phyloP scores from a whole-genome alignment of 371 early-diverging fungal genomes.

The Lichtheimia ramosa region DNA sequence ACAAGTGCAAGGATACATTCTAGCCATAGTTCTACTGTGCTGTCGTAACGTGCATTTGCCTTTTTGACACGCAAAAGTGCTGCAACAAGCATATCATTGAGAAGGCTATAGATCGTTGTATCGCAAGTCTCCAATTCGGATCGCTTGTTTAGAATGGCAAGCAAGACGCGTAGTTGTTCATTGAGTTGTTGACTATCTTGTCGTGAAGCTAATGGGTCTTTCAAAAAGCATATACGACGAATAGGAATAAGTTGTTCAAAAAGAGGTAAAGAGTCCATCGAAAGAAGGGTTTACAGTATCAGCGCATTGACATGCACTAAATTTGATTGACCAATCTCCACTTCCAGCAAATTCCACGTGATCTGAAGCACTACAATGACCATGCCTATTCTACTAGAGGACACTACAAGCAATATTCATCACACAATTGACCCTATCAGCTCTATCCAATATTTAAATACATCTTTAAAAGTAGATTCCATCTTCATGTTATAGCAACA shows the following conservation, averaged over 20 bases:
- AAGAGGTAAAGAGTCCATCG: not conserved
- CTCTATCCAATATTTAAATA: too few relatives aligned
- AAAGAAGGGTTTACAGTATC: too few relatives aligned
- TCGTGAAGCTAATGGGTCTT: not conserved
- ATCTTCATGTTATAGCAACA: too few relatives aligned
- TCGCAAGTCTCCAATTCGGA: not conserved
- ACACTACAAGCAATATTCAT: too few relatives aligned
- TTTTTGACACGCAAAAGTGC: conserved; percentile 1
- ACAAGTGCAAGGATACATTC: not conserved
- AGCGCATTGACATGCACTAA: too few relatives aligned
- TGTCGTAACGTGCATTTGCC: not conserved
- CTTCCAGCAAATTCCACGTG: too few relatives aligned
- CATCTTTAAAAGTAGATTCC: too few relatives aligned
- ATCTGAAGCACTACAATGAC: too few relatives aligned
- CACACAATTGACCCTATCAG: too few relatives aligned
- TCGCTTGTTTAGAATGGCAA: not conserved
- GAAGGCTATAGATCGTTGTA: not conserved
- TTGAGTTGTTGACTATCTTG: not conserved
- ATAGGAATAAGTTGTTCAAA: not conserved
- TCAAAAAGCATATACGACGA: not conserved
- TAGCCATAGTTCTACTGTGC: not conserved
- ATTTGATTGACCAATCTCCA: too few relatives aligned
- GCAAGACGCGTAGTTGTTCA: not conserved
- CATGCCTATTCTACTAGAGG: too few relatives aligned
- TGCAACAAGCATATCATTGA: not conserved